A percentile compares a stretch with the other conserved stretches of the same genome.
Conservation (phyloP, 2,329 filamentous ascomycete species). For the Trichophyton simii region DNA sequence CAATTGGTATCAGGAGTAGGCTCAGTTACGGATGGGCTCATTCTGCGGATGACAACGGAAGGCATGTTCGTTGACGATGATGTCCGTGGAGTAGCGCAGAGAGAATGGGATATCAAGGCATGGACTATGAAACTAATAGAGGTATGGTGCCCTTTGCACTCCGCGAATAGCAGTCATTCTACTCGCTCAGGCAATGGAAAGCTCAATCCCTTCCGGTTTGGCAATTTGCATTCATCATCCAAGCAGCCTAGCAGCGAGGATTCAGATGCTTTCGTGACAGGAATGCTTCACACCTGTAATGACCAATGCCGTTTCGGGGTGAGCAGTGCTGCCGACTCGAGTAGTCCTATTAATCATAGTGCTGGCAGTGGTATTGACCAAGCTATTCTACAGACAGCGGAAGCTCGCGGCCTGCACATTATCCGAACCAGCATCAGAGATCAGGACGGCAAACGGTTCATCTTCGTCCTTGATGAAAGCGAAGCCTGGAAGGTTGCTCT, state of each 20-base stretch:
- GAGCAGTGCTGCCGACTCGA: constrained; percentile 26
- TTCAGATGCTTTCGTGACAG: constrained; percentile 51
- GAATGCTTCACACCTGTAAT: constrained; percentile 53
- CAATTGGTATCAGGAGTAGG: constrained; percentile 77
- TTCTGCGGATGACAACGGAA: constrained; percentile 83
- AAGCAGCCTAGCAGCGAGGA: constrained; percentile 50
- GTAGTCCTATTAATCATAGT: constrained; percentile 21
- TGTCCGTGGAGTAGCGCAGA: constrained; percentile 75
- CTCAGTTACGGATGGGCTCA: constrained; percentile 78
- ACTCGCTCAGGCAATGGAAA: constrained; percentile 17
- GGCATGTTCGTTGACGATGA: constrained; percentile 97
- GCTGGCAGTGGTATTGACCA: constrained; percentile 17
- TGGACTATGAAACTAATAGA: constrained; percentile 93
- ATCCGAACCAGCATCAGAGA: constrained; percentile 48
- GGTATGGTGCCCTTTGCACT: constrained; percentile 62
- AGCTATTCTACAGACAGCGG: constrained; percentile 28
- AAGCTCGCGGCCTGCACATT: constrained; percentile 40
- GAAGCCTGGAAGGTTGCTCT: constrained; percentile 53
- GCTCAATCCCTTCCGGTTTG: constrained; percentile 28
- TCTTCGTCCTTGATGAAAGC: constrained; percentile 46
- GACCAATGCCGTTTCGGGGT: constrained; percentile 45
- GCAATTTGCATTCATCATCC: constrained; percentile 38
- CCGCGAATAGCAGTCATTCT: constrained; percentile 31
- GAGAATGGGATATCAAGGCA: constrained; percentile 97
- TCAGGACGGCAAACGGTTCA: constrained; percentile 48